A percentile compares a stretch with the other conserved stretches of the same genome.
phyloP scores from a whole-genome alignment of 805 yeast genomes.

The Schizosaccharomyces cryophilus region DNA sequence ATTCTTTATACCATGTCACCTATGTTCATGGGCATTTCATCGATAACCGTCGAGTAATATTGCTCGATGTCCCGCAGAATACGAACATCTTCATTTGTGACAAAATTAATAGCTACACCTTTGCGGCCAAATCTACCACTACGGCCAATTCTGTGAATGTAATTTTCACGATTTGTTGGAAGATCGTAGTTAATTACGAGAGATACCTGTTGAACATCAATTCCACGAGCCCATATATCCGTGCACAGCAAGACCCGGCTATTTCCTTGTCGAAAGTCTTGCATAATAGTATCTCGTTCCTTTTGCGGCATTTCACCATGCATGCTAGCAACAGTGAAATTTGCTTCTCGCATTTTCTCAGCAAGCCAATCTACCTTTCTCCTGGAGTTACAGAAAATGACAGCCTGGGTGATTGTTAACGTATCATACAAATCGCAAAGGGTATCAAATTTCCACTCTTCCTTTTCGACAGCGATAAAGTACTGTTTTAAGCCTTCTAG shows the following conservation, averaged over 20 bases:
- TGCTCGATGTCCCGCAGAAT: slow-evolving; percentile 63
- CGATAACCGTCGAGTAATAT: slow-evolving; percentile 69
- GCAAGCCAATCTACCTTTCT: slow-evolving; percentile 82
- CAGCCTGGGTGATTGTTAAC: slow-evolving; percentile 87
- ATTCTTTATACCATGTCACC: slow-evolving; percentile 18
- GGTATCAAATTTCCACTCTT: slow-evolving; percentile 83
- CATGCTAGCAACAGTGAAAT: slow-evolving; percentile 85
- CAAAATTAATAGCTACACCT: slow-evolving; percentile 90
- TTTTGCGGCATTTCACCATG: slow-evolving; percentile 93
- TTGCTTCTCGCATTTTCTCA: slow-evolving; percentile 47
- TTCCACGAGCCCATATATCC: slow-evolving; percentile 95
- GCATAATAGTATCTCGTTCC: slow-evolving; percentile 85
- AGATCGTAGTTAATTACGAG: slow-evolving; percentile 85
- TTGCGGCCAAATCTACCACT: slow-evolving; percentile 96
- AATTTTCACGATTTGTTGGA: slow-evolving; percentile 81
- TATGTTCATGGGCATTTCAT: slow-evolving; percentile 75
- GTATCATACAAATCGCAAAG: slow-evolving; percentile 87
- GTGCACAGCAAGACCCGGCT: slow-evolving; percentile 88
- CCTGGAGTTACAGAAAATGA: slow-evolving; percentile 91
- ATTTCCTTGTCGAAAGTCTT: slow-evolving; percentile 80
- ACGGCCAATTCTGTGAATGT: slow-evolving; percentile 92
- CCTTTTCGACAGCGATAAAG: slow-evolving; percentile 73
- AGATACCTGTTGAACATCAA: slow-evolving; percentile 94
- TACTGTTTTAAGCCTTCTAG: slow-evolving; percentile 87
- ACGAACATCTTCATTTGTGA: slow-evolving; percentile 53